Base-by-base conservation (phyloP, 805 yeast species). In the Debaryomyces hansenii region DNA sequence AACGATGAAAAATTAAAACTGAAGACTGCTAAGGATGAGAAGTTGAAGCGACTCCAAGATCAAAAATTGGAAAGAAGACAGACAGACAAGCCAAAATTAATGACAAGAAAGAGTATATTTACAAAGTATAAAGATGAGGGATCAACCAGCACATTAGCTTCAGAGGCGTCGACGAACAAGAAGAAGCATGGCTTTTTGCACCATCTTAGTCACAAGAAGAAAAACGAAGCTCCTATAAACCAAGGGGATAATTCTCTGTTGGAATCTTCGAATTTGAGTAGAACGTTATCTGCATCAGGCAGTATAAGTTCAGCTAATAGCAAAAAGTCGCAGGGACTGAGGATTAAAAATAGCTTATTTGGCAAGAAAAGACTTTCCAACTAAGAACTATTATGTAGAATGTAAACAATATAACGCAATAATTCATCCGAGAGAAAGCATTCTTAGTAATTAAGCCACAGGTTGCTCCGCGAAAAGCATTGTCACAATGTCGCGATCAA, bases 1-100 rank as follows among this genome's bases (percentile, higher is more conserved):
- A 57, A 59, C 29, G 73, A 68, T 20, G 72, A 64, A 42, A 63
- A 62, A 24, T 48, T 45, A 34, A 47, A 40, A 41, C 37, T 46
- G 34, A 54, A 51, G 33, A 44, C 42, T 32, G 54, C 36, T 42
- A 47, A 36, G 37, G 45, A 42, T n/a, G 48, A 47, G 41, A 46
- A 21, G 29, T 42, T 24, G 42, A 45, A 31, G 38, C 36, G 37
- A 20, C 18, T 16, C 20, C 15, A 27, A 38, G 32, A 21, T 15
- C 41, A 44, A 24, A 37, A 20, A 20, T 27, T 20, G 12, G 16
- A 42, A 21, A 15, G 15, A 31, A 28, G 20, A 32, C 16, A 18
- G 14, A 7, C 31, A 40, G 34, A 32, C 35, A 38, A 38, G 15
- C 33, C 39, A 27, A 46, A 45, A 32, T 24, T 24, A 24, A 24